Evolutionary conservation across 768 basidiomycete genomes (phyloP), one percentile per base, ranked within the genome.

Genomic region (Suillus lakei): DNA sequence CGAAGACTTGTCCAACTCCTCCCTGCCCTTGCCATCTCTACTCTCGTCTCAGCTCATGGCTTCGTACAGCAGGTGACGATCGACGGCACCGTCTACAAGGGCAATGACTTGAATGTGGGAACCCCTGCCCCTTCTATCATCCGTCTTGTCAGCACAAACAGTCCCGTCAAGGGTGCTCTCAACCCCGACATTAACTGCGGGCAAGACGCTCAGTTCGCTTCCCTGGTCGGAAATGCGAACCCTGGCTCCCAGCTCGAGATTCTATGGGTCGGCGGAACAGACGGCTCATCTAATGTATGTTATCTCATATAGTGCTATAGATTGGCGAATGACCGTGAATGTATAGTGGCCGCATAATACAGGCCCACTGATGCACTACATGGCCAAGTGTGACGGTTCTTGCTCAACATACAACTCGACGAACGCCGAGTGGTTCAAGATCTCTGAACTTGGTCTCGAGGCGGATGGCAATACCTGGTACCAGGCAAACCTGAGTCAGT

Each of bases 281-380:
- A 82, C 0, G 77, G 79, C 66, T 69, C 62, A 68, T 66, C 77
- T 67, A 67, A 78, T 32, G 80, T 81, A 38, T 26, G 72, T 66
- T 13, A 36, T 51, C 28, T 30, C 34, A 51, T 39, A 30, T 60
- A n/a, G 66, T 66, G 26, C 38, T 32, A 2, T 23, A 10, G 23
- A 58, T 58, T 26, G 16, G 10, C 23, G 16, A 26, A 8, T 58
- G 16, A 58, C 23, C 15, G 9, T 66, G 9, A 16, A 13, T 26
- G 36, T 16, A 12, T 51, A 84, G 79, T 86, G 84, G 86, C 79
- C 79, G 2, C 86, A 91, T 73, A 79, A 86, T 62, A 84, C 79
- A 21, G 91, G 91, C 1, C 91, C 91, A 1, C 80, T 91, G 78
- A 78, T 92, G 77, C 90, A 89, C 58, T 93, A 92, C 76, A 83